A percentile compares a stretch with the other conserved stretches of the same genome.
Conservation (phyloP, 139 green algal genomes). For the Chlamydomonas sp. region DNA sequence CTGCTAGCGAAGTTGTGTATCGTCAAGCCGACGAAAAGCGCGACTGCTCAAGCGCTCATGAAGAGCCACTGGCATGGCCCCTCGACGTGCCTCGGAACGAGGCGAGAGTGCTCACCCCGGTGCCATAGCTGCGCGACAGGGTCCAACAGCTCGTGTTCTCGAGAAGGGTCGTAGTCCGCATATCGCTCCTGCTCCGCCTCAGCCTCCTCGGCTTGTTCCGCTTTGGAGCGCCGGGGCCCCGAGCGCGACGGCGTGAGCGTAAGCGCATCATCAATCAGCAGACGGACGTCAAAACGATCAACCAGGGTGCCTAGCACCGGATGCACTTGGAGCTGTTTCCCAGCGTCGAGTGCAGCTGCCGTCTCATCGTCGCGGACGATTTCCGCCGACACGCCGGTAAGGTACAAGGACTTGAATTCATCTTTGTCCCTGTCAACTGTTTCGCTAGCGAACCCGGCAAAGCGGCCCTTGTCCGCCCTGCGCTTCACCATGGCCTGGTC, state of each 20-base stretch:
- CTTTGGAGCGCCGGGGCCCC: neutral
- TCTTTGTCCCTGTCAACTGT: neutral
- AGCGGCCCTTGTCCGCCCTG: neutral
- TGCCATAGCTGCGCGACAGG: neutral
- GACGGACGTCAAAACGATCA: constrained; percentile 44
- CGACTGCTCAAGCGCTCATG: neutral
- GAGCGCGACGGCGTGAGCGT: neutral
- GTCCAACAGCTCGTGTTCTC: constrained; percentile 25
- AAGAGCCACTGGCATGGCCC: no score
- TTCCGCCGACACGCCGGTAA: neutral
- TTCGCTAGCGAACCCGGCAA: neutral
- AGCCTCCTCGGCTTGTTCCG: neutral
- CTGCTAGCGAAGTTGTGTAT: no score
- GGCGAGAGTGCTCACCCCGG: no score
- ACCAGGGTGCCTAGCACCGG: neutral
- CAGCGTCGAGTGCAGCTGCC: neutral
- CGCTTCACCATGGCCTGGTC: no score
- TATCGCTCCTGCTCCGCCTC: constrained; percentile 39
- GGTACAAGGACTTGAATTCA: neutral
- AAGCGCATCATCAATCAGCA: constrained; percentile 33
- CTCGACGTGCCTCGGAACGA: no score
- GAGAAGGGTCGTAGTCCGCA: constrained; percentile 23
- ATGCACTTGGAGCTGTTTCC: neutral
- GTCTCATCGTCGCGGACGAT: neutral
- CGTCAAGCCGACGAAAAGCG: no score